A percentile compares a stretch with the other conserved stretches of the same genome.
Evolutionary conservation across 805 yeast species (phyloP).

Genomic region (Wickerhamiella kazuoi): DNA sequence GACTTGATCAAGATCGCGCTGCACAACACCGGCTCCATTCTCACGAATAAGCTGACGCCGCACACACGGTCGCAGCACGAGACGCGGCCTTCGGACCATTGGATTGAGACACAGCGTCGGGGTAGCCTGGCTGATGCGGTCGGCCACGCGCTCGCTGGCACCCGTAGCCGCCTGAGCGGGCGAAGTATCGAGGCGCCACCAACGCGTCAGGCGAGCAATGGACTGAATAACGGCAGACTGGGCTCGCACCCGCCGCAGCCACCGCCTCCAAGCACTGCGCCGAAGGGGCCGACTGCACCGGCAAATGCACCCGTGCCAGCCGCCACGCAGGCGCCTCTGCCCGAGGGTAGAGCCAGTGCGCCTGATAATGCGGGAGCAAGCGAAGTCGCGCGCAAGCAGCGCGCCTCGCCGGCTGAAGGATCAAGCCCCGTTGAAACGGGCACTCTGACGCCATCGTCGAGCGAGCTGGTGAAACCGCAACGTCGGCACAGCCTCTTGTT

Average conservation of each 20-base stretch:
- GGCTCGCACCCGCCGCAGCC: too few species aligned
- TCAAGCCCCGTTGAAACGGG: neutral
- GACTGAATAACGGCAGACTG: neutral
- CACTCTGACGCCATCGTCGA: neutral
- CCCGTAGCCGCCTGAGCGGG: neutral
- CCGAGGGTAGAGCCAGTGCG: neutral
- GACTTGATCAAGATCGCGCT: constrained; percentile 24
- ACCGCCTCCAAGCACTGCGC: neutral
- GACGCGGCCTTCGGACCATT: neutral
- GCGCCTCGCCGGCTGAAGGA: neutral
- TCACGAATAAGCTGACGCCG: constrained; percentile 50
- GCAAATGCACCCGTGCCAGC: neutral
- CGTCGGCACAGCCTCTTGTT: neutral
- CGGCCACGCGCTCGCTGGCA: neutral
- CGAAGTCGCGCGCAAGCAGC: neutral
- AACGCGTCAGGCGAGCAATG: neutral
- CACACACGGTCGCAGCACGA: constrained; percentile 4
- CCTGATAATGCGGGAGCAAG: neutral
- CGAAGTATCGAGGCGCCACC: neutral
- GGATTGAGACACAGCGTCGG: neutral
- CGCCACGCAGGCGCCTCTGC: neutral
- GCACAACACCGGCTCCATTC: constrained; percentile 48
- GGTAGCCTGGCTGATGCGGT: neutral
- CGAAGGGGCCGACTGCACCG: neutral
- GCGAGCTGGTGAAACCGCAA: too few species aligned